Evolutionary conservation across 2,329 filamentous ascomycete genomes (phyloP), one percentile per base, ranked within the genome.

Genomic region (Arachnomyces sp.): DNA sequence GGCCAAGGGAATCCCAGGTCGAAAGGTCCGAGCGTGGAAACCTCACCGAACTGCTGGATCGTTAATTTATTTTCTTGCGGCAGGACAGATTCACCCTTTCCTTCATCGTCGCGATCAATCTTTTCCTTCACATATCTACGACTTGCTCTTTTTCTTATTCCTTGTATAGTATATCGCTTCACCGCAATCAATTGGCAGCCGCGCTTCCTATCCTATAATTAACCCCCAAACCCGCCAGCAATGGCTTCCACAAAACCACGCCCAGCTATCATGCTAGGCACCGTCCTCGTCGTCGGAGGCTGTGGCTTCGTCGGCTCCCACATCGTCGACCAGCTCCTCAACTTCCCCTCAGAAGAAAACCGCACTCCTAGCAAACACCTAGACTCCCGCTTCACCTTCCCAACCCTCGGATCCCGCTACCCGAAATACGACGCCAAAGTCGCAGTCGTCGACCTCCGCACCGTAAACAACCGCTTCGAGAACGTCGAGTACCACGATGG

Each of bases 251-350:
- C 58, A 40, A 43, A 44, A 32, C 51, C 59, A 43, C 43, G 40
- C 13, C 38, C 37, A 7, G 55, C 56, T 11, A 54, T 67, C 36
- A 56, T 65, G 43, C 70, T 88, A 38, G 83, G 83, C 57, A 77
- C 74, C 49, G 82, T 88, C 54, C 72, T 89, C 51, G 80, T 92
- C 50, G 79, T 90, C 51, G 85, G 85, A 55, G 85, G 85, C 58
- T 89, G 85, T 59, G 85, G 85, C 49, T 90, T 92, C 65, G 74
- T 92, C 12, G 85, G 85, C 59, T 81, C 84, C 65, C 83, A 90
- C 66, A 81, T 90, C 51, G 81, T 90, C 57, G 76, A 81, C 62
- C 74, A 84, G 56, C 73, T 86, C 43, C 70, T 84, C 53, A 73
- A 76, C 55, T 73, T 77, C 61, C 77, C 67, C 34, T 67, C 67